These are phyloP conservation scores for Dacryopinax primogenitus DNA, from an alignment of 768 basidiomycete species.

Conservation along the genomic window DNA sequence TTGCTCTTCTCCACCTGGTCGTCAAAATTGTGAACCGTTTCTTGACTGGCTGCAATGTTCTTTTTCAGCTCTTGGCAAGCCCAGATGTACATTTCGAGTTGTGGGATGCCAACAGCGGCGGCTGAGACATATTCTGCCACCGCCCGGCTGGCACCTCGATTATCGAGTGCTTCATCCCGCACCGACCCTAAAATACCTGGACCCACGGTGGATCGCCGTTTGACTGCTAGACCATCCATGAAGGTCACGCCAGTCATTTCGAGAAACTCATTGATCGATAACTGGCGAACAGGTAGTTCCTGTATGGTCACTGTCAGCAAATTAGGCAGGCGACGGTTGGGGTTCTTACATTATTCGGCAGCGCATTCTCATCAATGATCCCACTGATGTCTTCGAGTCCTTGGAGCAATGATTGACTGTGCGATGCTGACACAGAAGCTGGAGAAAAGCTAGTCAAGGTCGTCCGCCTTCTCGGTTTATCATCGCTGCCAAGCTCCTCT, in stretches of 20 bases:
- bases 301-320: background rate
- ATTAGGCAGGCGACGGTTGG: background rate
- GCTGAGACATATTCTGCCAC: background rate
- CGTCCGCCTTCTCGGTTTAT: background rate
- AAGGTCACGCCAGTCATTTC: background rate
- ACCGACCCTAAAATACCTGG: background rate
- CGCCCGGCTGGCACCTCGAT: background rate
- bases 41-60: background rate
- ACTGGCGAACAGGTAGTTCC: background rate
- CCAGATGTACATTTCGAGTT: conserved; percentile 5
- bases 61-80: conserved; percentile 1
- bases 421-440: background rate
- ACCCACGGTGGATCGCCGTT: background rate
- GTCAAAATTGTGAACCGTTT: background rate
- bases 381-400: background rate
- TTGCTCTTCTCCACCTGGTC: conserved; percentile 2
- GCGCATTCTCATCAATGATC: background rate
- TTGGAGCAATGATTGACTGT: background rate
- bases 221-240: background rate
- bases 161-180: background rate
- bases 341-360: background rate
- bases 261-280: background rate
- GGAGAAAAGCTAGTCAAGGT: background rate
- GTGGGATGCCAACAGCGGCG: background rate
- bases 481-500: background rate